A percentile compares a stretch with the other conserved stretches of the same genome.
Evolutionary conservation across 148 eudicot genomes (phyloP).

Genomic region (Bassia scoparia): DNA sequence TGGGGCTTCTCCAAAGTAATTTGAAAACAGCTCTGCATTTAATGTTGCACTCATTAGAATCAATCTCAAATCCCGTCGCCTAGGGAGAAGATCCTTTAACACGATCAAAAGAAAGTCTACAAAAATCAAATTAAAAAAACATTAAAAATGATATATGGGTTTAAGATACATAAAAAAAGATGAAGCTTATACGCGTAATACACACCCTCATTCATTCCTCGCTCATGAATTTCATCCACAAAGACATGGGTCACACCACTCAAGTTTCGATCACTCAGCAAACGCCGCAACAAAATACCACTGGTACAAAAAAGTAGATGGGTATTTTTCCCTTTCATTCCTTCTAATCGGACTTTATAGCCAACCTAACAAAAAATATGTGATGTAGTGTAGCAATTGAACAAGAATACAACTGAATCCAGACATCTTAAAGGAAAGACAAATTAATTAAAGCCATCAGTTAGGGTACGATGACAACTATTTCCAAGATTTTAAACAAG

Average conservation of each 20-base stretch:
- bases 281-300: constrained; percentile 92
- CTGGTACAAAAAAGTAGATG: constrained; percentile 99
- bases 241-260: constrained; percentile 92
- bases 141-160: neutral
- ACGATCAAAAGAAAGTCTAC: constrained; percentile 95
- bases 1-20: constrained; percentile 83
- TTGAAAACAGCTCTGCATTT: constrained; percentile 93
- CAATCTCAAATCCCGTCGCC: constrained; percentile 88
- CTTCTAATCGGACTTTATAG: constrained; percentile 98
- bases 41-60: constrained; percentile 98
- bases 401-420: constrained; percentile 29
- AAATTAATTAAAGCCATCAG: neutral
- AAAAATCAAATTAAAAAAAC: constrained; percentile 22
- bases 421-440: neutral
- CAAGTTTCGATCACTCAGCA: constrained; percentile 89
- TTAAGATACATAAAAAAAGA: constrained; percentile 9
- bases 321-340: constrained; percentile 96
- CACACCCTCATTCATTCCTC: constrained; percentile 99
- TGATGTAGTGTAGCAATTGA: constrained; percentile 40
- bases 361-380: constrained; percentile 77
- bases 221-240: constrained; percentile 99
- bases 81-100: constrained; percentile 95
- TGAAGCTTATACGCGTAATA: constrained; percentile 7
- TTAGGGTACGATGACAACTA: constrained; percentile 9
- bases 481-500: neutral